phyloP scores from a whole-genome alignment of 805 yeast genomes.

The Spathaspora sp. region DNA sequence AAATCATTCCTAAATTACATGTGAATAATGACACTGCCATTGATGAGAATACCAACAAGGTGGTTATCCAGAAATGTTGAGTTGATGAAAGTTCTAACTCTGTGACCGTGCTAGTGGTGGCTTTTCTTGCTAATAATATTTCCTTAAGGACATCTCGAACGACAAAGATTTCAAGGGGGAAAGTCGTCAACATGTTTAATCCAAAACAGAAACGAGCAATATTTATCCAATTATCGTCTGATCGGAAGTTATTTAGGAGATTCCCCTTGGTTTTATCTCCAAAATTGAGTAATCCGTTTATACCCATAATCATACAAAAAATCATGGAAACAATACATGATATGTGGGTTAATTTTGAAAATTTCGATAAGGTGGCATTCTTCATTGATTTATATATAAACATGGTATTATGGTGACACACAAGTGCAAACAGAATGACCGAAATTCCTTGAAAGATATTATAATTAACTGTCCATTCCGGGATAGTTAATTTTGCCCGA shows the following conservation, averaged over 20 bases:
- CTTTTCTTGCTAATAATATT: conserved; percentile 33
- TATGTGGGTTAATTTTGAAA: conserved; percentile 74
- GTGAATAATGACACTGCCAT: conserved; percentile 76
- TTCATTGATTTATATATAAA: conserved; percentile 82
- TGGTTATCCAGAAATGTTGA: conserved; percentile 64
- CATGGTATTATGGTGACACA: conserved; percentile 92
- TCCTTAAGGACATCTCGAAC: conserved; percentile 84
- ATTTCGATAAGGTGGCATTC: conserved; percentile 71
- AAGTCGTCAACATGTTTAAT: conserved; percentile 86
- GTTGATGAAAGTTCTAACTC: conserved; percentile 39
- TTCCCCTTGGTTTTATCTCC: conserved; percentile 82
- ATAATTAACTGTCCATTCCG: conserved; percentile 52
- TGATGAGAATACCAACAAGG: conserved; percentile 59
- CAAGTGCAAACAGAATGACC: conserved; percentile 93
- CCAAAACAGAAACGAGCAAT: conserved; percentile 91
- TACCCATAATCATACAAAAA: conserved; percentile 74
- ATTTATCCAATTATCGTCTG: conserved; percentile 70
- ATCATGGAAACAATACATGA: conserved; percentile 79
- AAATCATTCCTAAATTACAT: conserved; percentile 83
- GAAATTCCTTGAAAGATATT: conserved; percentile 84
- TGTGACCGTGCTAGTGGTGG: conserved; percentile 23
- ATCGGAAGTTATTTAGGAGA: conserved; percentile 80
- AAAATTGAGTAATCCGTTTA: conserved; percentile 73
- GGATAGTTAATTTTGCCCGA: conserved; percentile 45
- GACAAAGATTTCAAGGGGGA: conserved; percentile 88